phyloP scores from a whole-genome alignment of 2,329 filamentous ascomycete genomes.

The Pseudogymnoascus sp. region DNA sequence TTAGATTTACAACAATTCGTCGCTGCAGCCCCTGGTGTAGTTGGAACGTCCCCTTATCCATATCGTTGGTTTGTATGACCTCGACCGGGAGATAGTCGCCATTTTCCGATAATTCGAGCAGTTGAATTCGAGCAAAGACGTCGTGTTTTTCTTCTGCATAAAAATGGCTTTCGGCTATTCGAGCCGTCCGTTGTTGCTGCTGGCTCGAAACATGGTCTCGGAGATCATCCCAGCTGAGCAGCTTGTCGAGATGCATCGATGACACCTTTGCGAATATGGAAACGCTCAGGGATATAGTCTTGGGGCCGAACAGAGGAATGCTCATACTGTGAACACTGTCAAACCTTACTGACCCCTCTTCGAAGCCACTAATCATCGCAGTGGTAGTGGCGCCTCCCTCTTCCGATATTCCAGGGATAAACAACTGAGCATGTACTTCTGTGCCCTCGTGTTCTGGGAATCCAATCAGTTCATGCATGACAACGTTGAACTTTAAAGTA shows the following conservation, averaged over 20 bases:
- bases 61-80: conserved; percentile 74
- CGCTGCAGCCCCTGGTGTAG: conserved; percentile 91
- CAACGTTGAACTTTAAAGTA: conserved; percentile 94
- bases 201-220: conserved; percentile 64
- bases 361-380: conserved; percentile 87
- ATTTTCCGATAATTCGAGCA: conserved; percentile 84
- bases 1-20: conserved; percentile 78
- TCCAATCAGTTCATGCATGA: conserved; percentile 92
- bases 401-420: conserved; percentile 82
- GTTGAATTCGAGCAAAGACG: conserved; percentile 77
- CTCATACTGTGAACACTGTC: conserved; percentile 99
- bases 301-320: conserved; percentile 69
- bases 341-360: conserved; percentile 85
- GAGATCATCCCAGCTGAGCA: conserved; percentile 98
- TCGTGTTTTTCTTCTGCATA: conserved; percentile 92
- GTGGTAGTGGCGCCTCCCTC: conserved; percentile 90
- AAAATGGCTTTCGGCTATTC: conserved; percentile 87
- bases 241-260: conserved; percentile 89
- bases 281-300: conserved; percentile 69
- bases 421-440: conserved; percentile 93
- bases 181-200: conserved; percentile 45
- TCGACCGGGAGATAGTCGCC: conserved; percentile 90
- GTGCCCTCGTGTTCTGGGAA: conserved; percentile 95
- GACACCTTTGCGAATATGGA: conserved; percentile 89
- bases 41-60: conserved; percentile 87